Evolutionary conservation across 768 basidiomycete species (phyloP).

Genomic region (Pisolithus marmoratus): DNA sequence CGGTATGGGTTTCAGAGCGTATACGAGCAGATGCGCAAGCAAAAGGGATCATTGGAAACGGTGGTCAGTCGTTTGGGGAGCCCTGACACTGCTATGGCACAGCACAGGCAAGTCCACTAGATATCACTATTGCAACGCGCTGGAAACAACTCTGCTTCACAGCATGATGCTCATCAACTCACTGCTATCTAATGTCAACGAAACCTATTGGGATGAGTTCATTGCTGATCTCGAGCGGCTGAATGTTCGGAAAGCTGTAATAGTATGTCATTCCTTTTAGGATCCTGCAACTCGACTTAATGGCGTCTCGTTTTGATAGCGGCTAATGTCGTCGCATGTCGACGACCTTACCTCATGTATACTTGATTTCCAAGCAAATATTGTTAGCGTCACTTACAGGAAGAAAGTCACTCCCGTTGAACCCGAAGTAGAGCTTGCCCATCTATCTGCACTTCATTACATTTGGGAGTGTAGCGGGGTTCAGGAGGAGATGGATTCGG

Average conservation of each 20-base stretch:
- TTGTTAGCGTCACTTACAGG: slow-evolving; percentile 70
- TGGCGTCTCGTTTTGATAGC: slow-evolving; percentile 34
- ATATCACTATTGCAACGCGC: neutral
- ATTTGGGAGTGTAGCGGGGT: slow-evolving; percentile 67
- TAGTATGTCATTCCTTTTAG: slow-evolving; percentile 44
- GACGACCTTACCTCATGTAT: slow-evolving; percentile 82
- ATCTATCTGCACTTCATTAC: slow-evolving; percentile 50
- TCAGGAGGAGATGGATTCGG: slow-evolving; percentile 43
- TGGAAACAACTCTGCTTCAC: slow-evolving; percentile 8
- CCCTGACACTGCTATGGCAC: slow-evolving; percentile 79
- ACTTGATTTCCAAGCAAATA: slow-evolving; percentile 84
- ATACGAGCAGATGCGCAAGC: slow-evolving; percentile 76
- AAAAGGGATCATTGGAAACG: slow-evolving; percentile 65
- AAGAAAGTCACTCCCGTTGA: slow-evolving; percentile 79
- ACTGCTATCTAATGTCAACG: slow-evolving; percentile 71
- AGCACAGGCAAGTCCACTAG: slow-evolving; percentile 55
- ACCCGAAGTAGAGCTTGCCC: slow-evolving; percentile 53
- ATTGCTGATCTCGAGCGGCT: slow-evolving; percentile 67
- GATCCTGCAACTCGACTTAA: slow-evolving; percentile 7
- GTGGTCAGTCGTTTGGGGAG: slow-evolving; percentile 77
- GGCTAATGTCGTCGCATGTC: slow-evolving; percentile 77
- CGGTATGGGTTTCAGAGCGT: slow-evolving; percentile 81
- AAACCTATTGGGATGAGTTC: slow-evolving; percentile 74
- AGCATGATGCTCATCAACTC: slow-evolving; percentile 92
- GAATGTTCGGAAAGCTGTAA: slow-evolving; percentile 76